Evolutionary conservation across 805 yeast genomes (phyloP).

Genomic region (Candida suzukii): DNA sequence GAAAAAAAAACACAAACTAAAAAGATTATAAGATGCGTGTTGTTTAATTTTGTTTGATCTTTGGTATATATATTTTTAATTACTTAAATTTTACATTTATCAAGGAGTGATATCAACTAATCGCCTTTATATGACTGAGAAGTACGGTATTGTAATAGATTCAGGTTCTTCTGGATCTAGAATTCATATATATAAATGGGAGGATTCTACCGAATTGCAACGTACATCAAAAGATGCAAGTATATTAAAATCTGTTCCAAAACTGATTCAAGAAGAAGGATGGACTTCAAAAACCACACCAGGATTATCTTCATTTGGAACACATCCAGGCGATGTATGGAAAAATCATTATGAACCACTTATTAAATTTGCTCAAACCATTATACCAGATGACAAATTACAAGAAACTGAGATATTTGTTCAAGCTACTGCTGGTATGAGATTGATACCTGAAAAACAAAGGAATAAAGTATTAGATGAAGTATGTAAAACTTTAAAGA

Average conservation of each 20-base stretch:
- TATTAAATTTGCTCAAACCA: conserved; percentile 57
- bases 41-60: too few relatives aligned
- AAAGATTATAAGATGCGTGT: too few relatives aligned
- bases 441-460: conserved; percentile 54
- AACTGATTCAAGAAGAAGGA: conserved; percentile 49
- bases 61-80: too few relatives aligned
- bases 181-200: conserved; percentile 78
- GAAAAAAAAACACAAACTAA: too few relatives aligned
- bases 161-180: conserved; percentile 96
- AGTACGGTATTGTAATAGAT: conserved; percentile 84
- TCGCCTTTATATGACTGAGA: too few relatives aligned
- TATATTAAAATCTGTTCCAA: conserved; percentile 55
- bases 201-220: conserved; percentile 34
- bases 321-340: conserved; percentile 55
- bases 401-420: conserved; percentile 76
- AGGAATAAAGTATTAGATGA: conserved; percentile 47
- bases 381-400: conserved; percentile 59
- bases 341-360: conserved; percentile 58
- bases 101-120: too few relatives aligned
- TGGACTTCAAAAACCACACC: conserved; percentile 77
- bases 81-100: too few relatives aligned
- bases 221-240: conserved; percentile 24
- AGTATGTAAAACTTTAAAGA: conserved; percentile 51
- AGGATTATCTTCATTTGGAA: conserved; percentile 70
- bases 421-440: conserved; percentile 97